Evolutionary conservation across 768 basidiomycete species (phyloP).

Genomic region (Fomitopsis pulvina): DNA sequence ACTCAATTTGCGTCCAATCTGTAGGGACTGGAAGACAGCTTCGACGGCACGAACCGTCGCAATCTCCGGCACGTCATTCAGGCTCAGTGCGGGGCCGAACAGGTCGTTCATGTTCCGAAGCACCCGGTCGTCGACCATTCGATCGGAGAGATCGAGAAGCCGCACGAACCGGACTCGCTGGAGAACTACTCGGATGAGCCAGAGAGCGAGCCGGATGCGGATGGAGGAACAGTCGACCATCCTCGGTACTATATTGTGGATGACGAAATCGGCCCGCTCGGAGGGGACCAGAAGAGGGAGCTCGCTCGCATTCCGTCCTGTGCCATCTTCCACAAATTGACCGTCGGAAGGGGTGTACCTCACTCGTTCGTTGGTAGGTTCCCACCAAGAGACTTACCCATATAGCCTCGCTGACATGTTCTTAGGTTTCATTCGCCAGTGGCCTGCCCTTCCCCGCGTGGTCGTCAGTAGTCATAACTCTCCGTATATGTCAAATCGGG

Average conservation of each 20-base stretch:
- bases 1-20: background rate
- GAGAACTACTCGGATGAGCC: conserved; percentile 11
- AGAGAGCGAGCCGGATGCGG: background rate
- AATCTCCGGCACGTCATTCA: conserved; percentile 51
- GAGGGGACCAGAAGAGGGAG: conserved; percentile 10
- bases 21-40: conserved; percentile 49
- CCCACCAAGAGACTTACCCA: conserved; percentile 6
- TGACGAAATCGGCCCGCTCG: conserved; percentile 4
- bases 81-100: conserved; percentile 20
- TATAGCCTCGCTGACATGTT: background rate
- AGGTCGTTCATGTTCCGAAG: conserved; percentile 2
- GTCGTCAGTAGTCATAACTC: conserved; percentile 47
- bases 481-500: no score
- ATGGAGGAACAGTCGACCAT: background rate
- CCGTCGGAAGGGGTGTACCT: conserved; percentile 49
- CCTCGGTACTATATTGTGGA: conserved; percentile 7
- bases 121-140: conserved; percentile 16
- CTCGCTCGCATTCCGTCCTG: conserved; percentile 42
- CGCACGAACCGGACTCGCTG: no score
- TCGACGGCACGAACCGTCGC: conserved; percentile 49
- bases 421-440: conserved; percentile 52
- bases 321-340: conserved; percentile 53
- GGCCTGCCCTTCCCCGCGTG: conserved; percentile 63
- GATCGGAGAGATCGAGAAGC: conserved; percentile 5
- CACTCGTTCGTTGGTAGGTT: conserved; percentile 50